Evolutionary conservation across 2,329 filamentous ascomycete genomes (phyloP), one percentile per base, ranked within the genome.

Genomic region (Trichoderma sp.): DNA sequence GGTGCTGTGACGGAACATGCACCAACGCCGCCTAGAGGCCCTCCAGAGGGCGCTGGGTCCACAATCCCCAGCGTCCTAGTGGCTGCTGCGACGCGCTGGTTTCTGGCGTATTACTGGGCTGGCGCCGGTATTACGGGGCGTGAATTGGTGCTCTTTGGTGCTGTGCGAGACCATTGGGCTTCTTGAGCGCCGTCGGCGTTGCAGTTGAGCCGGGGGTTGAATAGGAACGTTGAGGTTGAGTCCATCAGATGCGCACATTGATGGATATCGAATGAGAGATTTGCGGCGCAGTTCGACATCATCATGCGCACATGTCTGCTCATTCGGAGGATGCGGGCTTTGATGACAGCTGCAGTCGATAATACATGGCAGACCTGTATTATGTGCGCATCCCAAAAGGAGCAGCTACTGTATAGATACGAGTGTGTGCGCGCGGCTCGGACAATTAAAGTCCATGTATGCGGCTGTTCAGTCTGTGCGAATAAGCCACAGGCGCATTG

Each of bases 11-110:
- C 28, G 57, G 12, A n/a, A 59, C 57, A 1, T 34, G 28, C 66
- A 43, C 39, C 39, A 43, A 9, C 39, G 15, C 39, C 39, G 15
- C n/a, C 66, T 59, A 68, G 23, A 13, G 17, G 17, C 3, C 36
- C n/a, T 36, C 39, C 23, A 34, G 55, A 68, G 66, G 66, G 66
- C 66, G 66, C 66, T 61, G 66, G 65, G 66, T 55, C 55, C 50
- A 57, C 34, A 36, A 36, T 36, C 34, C 34, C 13, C 34, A 36
- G 66, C 58, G 55, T 39, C 34, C 12, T 61, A 36, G 66, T 69
- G 66, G 66, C 66, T 69, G 66, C 66, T 69, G 39, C 55, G 55
- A 50, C 55, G 66, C 55, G 55, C 55, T 47, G 66, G 36, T 47
- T 23, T 59, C 32, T 17, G 65, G 53, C 34, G 66, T 34, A 68